phyloP scores from a whole-genome alignment of 352 stramenopile genomes.

The Thraustochytrium sp. region DNA sequence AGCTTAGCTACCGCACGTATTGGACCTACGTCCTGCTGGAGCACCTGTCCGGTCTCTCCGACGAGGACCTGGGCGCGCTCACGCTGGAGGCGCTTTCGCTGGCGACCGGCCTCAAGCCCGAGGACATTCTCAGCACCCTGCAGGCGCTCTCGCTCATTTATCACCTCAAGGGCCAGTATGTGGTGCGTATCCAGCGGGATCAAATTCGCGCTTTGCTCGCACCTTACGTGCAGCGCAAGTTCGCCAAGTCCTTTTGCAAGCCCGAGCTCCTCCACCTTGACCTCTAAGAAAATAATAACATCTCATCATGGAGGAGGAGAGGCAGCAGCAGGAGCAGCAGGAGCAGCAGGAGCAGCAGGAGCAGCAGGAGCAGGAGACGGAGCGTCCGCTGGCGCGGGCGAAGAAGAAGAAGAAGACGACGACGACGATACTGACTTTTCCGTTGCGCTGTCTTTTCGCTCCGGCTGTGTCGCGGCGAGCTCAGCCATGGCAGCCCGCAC shows the following conservation, averaged over 20 bases:
- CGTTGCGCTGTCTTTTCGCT: too few relatives aligned
- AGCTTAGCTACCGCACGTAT: conserved; percentile 97
- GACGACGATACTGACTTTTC: too few relatives aligned
- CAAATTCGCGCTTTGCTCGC: conserved; percentile 63
- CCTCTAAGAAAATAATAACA: neutral
- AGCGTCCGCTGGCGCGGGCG: too few relatives aligned
- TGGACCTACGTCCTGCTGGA: conserved; percentile 94
- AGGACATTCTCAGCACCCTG: conserved; percentile 97
- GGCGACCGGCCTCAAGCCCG: conserved; percentile 66
- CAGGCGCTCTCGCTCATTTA: conserved; percentile 97
- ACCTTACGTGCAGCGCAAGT: conserved; percentile 37
- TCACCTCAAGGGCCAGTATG: conserved; percentile 97
- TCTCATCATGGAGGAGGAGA: neutral
- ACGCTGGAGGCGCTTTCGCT: neutral
- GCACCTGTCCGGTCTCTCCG: neutral
- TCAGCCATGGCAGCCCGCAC: neutral
- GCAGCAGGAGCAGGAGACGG: too few relatives aligned
- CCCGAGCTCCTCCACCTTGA: conserved; percentile 45
- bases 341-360: too few relatives aligned
- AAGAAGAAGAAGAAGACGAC: too few relatives aligned
- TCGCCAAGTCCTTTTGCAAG: conserved; percentile 46
- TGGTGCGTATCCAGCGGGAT: conserved; percentile 87
- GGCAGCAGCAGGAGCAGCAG: too few relatives aligned
- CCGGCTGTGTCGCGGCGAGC: neutral
- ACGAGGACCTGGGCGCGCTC: neutral